These are phyloP conservation scores for Phylloporus sp. DNA, from an alignment of 768 basidiomycete species.

Conservation along the genomic window DNA sequence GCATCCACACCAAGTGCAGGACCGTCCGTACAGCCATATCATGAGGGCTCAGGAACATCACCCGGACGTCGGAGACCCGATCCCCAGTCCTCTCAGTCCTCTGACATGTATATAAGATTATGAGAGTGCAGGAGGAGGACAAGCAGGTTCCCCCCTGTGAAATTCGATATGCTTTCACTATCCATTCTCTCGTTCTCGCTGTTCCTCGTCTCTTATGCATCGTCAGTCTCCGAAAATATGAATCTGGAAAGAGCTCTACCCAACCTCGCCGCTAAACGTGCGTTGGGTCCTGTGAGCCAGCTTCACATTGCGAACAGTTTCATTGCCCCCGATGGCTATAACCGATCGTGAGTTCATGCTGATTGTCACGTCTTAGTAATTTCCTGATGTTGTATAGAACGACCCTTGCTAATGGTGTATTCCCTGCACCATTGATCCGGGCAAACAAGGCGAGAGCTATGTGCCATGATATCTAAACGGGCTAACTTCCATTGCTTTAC, in stretches of 20 bases:
- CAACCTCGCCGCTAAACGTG: background rate
- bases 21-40: too few relatives aligned
- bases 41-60: too few relatives aligned
- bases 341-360: conserved; percentile 1
- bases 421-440: conserved; percentile 42
- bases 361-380: too few relatives aligned
- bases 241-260: background rate
- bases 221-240: background rate
- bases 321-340: conserved; percentile 5
- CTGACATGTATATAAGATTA: too few relatives aligned
- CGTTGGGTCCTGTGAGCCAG: background rate
- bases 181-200: conserved; percentile 1
- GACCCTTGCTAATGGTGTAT: background rate
- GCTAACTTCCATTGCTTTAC: background rate
- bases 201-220: background rate
- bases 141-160: too few relatives aligned
- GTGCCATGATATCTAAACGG: background rate
- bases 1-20: too few relatives aligned
- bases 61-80: too few relatives aligned
- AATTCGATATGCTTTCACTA: background rate
- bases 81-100: too few relatives aligned
- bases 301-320: background rate
- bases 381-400: background rate
- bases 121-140: too few relatives aligned
- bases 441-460: conserved; percentile 30